These are phyloP conservation scores for Xylariaceae sp. DNA, from an alignment of 2,329 filamentous ascomycete species.

Conservation along the genomic window DNA sequence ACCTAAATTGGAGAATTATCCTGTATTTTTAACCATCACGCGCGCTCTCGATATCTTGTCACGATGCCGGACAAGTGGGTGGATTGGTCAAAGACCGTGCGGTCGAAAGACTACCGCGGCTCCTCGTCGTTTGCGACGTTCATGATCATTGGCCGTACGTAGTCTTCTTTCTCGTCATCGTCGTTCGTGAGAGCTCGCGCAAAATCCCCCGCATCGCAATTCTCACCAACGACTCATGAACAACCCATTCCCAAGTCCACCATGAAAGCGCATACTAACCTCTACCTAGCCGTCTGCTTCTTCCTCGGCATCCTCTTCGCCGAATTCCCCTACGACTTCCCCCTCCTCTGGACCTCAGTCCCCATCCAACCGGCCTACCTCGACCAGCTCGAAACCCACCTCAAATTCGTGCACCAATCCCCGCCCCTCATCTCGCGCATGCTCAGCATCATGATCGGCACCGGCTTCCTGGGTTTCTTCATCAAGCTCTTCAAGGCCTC, in stretches of 20 bases:
- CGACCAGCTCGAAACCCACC: constrained; percentile 80
- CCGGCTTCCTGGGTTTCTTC: constrained; percentile 83
- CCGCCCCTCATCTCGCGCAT: constrained; percentile 89
- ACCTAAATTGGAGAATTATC: neutral
- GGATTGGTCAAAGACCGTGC: constrained; percentile 53
- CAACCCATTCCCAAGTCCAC: neutral
- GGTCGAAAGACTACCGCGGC: constrained; percentile 53
- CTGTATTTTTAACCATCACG: neutral
- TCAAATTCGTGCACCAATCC: constrained; percentile 84
- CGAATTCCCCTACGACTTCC: constrained; percentile 91
- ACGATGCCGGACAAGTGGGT: constrained; percentile 37
- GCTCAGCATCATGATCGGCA: constrained; percentile 85
- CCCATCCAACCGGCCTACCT: constrained; percentile 64
- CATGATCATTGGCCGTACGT: constrained; percentile 90
- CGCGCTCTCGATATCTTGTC: constrained; percentile 1
- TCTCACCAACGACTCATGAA: neutral
- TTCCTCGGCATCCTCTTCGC: constrained; percentile 98
- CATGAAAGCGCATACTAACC: neutral
- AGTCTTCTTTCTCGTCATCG: neutral
- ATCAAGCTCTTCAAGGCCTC: constrained; percentile 90
- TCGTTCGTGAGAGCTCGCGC: neutral
- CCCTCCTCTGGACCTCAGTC: constrained; percentile 72
- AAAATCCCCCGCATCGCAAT: neutral
- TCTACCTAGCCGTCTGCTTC: constrained; percentile 72
- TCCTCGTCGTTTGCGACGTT: constrained; percentile 85